Evolutionary conservation across 2,329 filamentous ascomycete genomes (phyloP).

Genomic region (Cladobotryum mycophilum): DNA sequence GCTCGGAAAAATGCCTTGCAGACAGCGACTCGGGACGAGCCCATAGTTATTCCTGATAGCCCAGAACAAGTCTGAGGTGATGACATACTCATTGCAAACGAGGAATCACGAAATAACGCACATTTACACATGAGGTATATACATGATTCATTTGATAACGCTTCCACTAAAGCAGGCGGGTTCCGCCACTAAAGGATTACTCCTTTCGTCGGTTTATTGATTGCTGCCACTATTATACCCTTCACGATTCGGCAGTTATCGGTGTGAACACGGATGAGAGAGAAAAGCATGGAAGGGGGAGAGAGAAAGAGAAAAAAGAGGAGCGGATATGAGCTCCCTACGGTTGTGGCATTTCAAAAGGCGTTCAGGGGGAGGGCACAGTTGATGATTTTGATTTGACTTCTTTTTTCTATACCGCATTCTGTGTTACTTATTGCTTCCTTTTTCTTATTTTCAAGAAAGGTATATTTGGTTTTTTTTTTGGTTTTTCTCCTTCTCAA

Average conservation of each 20-base stretch:
- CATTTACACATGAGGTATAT: constrained; percentile 3
- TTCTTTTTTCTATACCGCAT: neutral
- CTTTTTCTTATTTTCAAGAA: neutral
- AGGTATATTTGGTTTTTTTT: neutral
- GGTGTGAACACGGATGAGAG: neutral
- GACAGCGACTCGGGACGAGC: neutral
- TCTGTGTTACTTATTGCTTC: neutral
- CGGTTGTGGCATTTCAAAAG: constrained; percentile 7
- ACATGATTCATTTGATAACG: constrained; percentile 1
- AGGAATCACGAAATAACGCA: neutral
- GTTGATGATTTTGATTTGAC: constrained; percentile 1
- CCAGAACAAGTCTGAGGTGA: neutral
- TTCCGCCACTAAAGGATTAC: no score
- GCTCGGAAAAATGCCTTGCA: constrained; percentile 4
- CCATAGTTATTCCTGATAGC: neutral
- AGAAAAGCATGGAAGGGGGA: neutral
- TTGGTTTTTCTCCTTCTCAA: neutral
- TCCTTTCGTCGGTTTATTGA: no score
- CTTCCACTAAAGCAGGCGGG: neutral
- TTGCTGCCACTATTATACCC: constrained; percentile 2
- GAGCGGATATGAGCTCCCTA: neutral
- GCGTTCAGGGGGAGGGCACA: constrained; percentile 2
- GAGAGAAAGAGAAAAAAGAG: neutral
- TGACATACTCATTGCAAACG: neutral
- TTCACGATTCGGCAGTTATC: constrained; percentile 2